Base-by-base conservation (phyloP, 768 basidiomycete genomes). In the Pisolithus albus region DNA sequence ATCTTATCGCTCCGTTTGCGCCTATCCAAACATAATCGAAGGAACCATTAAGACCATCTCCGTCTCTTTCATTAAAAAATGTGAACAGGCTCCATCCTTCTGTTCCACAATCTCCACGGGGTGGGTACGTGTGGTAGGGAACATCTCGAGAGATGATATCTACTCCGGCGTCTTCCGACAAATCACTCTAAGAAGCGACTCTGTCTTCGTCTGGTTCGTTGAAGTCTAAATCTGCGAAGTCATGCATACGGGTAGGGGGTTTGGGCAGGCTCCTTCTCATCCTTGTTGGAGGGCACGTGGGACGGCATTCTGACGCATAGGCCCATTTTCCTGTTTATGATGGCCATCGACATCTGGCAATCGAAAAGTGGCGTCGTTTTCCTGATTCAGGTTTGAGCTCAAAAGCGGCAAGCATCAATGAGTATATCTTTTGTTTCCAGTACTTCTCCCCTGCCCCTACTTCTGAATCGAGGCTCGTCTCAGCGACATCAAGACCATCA, bases 381-480 rank as follows among this genome's bases (percentile, higher is more conserved):
- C 34, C 34, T 3, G 13, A 32, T 32, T 32, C 30, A 32, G 30
- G 9, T 32, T 15, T 34, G 34, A 15, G 34, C 13, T 4, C 13
- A 9, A 11, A 11, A 15, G 34, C 4, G 11, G 34, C 34, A 34
- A 11, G 11, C 34, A 34, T 5, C 11, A 5, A 34, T 15, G 13
- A 15, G 34, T 46, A 30, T 3, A 30, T 3, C 40, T 52, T 15
- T 44, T 50, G 52, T 39, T 42, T 13, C 26, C 7, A 26, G 4
- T 37, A 16, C 49, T 36, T 15, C 46, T 42, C 4, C 4, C 9
- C 42, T 39, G 24, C 41, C 39, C 49, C 43, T 38, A 42, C 55
- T 41, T 39, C 36, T 16, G 6, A 51, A 56, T 23, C 50, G 66
- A 66, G 54, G 49, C 50, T 36, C 48, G 42, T 36, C 58, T 47